Evolutionary conservation across 73 alveolate species (phyloP).

Genomic region (Breviolum minutum): DNA sequence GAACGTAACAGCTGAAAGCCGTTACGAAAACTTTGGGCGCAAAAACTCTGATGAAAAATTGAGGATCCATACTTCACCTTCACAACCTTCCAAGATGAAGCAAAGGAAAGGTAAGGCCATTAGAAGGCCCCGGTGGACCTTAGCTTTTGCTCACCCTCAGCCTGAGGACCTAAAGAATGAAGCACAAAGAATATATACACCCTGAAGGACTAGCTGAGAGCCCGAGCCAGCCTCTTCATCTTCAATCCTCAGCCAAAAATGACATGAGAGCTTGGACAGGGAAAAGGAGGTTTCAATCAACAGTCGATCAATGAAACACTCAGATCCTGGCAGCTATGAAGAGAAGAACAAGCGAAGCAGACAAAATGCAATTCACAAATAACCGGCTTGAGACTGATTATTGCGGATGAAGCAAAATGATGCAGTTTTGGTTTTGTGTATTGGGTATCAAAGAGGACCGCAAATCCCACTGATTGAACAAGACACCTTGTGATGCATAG

Average conservation of each 20-base stretch:
- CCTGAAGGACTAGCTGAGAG: background rate
- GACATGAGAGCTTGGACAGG: background rate
- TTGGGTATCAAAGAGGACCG: no score
- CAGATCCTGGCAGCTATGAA: no score
- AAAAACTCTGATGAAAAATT: background rate
- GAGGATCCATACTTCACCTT: background rate
- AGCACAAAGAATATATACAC: no score
- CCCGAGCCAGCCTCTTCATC: background rate
- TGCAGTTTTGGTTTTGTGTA: background rate
- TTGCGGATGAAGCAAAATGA: no score
- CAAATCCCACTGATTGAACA: no score
- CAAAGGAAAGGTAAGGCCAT: slow-evolving; percentile 3
- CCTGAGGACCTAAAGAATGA: background rate
- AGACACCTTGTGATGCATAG: no score
- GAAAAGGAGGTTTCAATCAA: background rate
- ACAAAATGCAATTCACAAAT: slow-evolving; percentile 32
- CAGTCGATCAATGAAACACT: no score
- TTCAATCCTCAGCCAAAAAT: background rate
- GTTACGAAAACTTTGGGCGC: background rate
- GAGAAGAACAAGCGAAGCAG: background rate
- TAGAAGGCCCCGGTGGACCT: background rate
- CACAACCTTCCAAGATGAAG: slow-evolving; percentile 32
- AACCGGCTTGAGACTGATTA: slow-evolving; percentile 8
- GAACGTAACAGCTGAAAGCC: background rate
- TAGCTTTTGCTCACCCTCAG: background rate